Conservation (phyloP, 371 early-diverging fungal species). For the Mucor lusitanicus region DNA sequence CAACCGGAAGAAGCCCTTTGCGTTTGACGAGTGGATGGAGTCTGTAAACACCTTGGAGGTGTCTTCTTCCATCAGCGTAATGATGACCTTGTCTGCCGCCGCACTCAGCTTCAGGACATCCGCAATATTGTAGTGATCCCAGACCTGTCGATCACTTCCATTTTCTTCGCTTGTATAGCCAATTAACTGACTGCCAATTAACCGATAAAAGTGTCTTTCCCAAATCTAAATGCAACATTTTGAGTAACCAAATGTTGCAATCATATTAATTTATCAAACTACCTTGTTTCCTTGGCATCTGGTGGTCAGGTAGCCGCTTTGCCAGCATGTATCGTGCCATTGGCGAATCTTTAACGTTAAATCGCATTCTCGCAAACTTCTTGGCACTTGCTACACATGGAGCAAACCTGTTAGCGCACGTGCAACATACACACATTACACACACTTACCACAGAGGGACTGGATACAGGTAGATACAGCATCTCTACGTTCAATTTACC, state of each 20-base stretch:
- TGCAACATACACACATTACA: not conserved
- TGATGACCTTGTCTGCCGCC: slow-evolving; percentile 44
- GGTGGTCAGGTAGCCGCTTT: slow-evolving; percentile 42
- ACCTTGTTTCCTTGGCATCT: slow-evolving; percentile 35
- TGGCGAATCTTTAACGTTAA: slow-evolving; percentile 43
- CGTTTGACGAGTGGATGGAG: slow-evolving; percentile 28
- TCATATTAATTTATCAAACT: not conserved
- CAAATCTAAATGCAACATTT: slow-evolving; percentile 27
- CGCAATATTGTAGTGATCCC: slow-evolving; percentile 41
- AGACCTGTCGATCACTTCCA: slow-evolving; percentile 16
- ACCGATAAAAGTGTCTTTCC: slow-evolving; percentile 40
- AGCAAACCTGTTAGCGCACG: not conserved
- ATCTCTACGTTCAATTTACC: slow-evolving; percentile 42
- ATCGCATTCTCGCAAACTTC: slow-evolving; percentile 47
- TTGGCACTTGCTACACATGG: slow-evolving; percentile 34
- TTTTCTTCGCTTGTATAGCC: slow-evolving; percentile 24
- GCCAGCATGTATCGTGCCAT: slow-evolving; percentile 49
- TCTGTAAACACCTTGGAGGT: slow-evolving; percentile 26
- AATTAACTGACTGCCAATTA: slow-evolving; percentile 42
- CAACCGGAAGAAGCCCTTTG: slow-evolving; percentile 44
- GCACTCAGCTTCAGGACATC: slow-evolving; percentile 42
- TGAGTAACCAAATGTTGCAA: not conserved
- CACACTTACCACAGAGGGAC: slow-evolving; percentile 30
- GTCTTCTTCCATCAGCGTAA: slow-evolving; percentile 35
- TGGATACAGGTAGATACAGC: slow-evolving; percentile 40